A percentile compares a stretch with the other conserved stretches of the same genome.
Evolutionary conservation across 148 eudicot genomes (phyloP).

Genomic region (Polygonum maritimum): DNA sequence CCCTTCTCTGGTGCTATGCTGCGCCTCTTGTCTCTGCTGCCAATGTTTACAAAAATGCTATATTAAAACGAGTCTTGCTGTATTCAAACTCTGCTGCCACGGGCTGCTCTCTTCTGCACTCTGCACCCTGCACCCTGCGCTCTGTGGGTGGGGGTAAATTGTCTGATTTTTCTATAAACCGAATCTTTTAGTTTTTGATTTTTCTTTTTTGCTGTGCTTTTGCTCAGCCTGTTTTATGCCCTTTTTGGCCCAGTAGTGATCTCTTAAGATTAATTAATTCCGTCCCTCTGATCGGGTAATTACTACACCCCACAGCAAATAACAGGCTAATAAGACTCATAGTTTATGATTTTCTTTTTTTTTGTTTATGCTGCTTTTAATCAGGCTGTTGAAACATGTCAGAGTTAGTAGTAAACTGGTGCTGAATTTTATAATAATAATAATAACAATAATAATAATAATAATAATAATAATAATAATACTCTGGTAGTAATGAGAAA

Average conservation of each 20-base stretch:
- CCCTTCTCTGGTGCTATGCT: constrained; percentile 14
- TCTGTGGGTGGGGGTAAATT: neutral
- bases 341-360: neutral
- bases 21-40: constrained; percentile 78
- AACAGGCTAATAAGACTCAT: neutral
- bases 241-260: neutral
- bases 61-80: too few relatives aligned
- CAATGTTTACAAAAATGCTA: constrained; percentile 41
- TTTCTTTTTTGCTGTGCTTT: neutral
- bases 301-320: neutral
- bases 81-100: neutral
- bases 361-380: neutral
- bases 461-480: too few relatives aligned
- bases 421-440: neutral
- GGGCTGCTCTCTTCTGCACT: too few relatives aligned
- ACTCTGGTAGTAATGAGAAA: neutral
- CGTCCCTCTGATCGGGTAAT: neutral
- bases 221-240: neutral
- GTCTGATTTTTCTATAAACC: neutral
- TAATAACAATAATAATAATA: too few relatives aligned
- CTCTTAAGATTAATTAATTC: neutral
- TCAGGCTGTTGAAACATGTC: neutral
- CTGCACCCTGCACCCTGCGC: neutral
- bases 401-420: neutral
- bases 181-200: constrained; percentile 2